Evolutionary conservation across 495 filamentous ascomycete genomes (phyloP).

Genomic region (Cercophora newfieldiana): DNA sequence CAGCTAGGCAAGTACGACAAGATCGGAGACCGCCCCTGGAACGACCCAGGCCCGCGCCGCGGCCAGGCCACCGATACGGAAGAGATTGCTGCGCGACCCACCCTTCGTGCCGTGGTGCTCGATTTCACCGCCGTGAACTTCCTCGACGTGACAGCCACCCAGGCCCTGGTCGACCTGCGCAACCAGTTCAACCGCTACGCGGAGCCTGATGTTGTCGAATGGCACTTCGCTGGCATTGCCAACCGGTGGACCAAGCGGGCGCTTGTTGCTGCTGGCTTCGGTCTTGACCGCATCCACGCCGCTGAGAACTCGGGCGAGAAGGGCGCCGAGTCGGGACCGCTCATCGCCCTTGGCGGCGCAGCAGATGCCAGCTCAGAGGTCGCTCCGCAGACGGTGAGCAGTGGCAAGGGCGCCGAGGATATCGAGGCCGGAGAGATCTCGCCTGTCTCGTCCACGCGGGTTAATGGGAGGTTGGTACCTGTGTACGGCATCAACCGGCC

Average conservation of each 20-base stretch:
- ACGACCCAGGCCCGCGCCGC: constrained; percentile 78
- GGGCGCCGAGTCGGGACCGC: constrained; percentile 13
- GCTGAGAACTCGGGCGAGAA: background rate
- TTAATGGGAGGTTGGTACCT: constrained; percentile 29
- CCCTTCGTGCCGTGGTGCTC: constrained; percentile 50
- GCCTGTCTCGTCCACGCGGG: constrained; percentile 16
- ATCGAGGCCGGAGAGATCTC: constrained; percentile 27
- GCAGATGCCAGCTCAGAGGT: background rate
- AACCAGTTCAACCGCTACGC: constrained; percentile 52
- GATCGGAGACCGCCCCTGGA: constrained; percentile 66
- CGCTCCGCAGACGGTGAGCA: background rate
- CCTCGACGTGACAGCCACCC: constrained; percentile 50
- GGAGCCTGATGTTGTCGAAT: constrained; percentile 48
- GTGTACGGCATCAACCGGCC: constrained; percentile 52
- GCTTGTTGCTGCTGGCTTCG: constrained; percentile 51
- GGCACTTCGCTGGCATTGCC: constrained; percentile 51
- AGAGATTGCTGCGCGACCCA: constrained; percentile 38
- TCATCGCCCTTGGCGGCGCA: constrained; percentile 26
- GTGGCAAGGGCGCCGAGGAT: constrained; percentile 11
- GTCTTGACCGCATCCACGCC: constrained; percentile 22
- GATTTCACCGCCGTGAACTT: constrained; percentile 52
- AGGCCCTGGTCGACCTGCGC: constrained; percentile 50
- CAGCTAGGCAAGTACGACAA: constrained; percentile 38
- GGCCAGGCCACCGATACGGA: constrained; percentile 41
- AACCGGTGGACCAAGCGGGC: constrained; percentile 54